phyloP scores from a whole-genome alignment of 306 rosid genomes.

The Casuarina glauca region DNA sequence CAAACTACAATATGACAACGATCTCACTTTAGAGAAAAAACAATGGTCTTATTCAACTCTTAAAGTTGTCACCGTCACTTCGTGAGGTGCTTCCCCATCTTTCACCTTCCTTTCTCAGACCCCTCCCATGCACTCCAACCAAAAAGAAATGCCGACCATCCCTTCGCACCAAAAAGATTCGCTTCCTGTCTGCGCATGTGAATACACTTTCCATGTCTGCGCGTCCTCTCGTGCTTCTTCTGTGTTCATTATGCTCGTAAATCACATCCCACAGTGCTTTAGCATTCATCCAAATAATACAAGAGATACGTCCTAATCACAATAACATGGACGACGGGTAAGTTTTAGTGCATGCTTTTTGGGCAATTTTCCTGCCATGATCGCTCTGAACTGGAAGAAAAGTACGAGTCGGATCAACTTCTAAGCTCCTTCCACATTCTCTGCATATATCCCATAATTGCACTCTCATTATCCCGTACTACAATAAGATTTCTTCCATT shows the following conservation, averaged over 20 bases:
- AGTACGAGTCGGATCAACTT: not conserved
- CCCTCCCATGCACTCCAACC: not conserved
- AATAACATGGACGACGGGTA: not conserved
- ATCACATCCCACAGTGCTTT: not conserved
- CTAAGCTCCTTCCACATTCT: not conserved
- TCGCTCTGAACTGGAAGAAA: not conserved
- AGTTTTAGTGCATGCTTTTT: not conserved
- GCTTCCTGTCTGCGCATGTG: not conserved
- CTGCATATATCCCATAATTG: not conserved
- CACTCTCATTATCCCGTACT: not conserved
- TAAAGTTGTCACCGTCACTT: not conserved
- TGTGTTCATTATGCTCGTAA: not conserved
- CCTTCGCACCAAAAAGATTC: not conserved
- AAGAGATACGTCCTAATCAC: not conserved
- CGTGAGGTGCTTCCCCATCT: not conserved
- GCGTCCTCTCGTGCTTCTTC: not conserved
- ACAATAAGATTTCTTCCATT: not conserved
- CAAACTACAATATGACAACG: constrained; percentile 32
- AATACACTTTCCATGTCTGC: not conserved
- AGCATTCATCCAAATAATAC: not conserved
- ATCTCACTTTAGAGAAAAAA: constrained; percentile 12
- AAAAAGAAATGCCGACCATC: no score
- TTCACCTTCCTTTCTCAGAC: no score
- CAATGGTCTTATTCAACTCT: not conserved
- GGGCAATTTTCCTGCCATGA: not conserved